Conservation (phyloP, 2,329 filamentous ascomycete genomes). For the Coniosporium uncinatum region DNA sequence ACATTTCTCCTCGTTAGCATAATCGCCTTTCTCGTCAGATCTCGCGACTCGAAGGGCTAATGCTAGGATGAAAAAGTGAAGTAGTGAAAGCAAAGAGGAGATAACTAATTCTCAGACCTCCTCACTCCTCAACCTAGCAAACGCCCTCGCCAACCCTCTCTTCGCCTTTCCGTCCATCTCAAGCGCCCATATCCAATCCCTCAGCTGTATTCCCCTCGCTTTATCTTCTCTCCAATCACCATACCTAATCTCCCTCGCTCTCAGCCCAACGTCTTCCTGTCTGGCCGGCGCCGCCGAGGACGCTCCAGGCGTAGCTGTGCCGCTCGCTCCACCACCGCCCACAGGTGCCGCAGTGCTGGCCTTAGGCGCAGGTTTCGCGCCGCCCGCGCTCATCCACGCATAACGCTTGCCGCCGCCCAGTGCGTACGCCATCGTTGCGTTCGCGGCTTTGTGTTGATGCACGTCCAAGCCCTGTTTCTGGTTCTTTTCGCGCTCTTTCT, state of each 20-base stretch:
- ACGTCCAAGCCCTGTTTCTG: constrained; percentile 73
- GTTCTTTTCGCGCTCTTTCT: constrained; percentile 81
- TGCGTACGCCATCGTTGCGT: constrained; percentile 75
- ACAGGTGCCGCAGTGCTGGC: not conserved
- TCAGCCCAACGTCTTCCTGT: constrained; percentile 10
- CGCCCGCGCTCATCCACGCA: constrained; percentile 62
- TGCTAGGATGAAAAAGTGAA: no score
- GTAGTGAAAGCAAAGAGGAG: no score
- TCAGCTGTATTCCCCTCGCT: not conserved
- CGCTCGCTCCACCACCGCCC: constrained; percentile 14
- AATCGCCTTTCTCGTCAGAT: no score
- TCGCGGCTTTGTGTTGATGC: constrained; percentile 75
- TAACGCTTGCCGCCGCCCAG: constrained; percentile 68
- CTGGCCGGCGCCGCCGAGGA: constrained; percentile 17
- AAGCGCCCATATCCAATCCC: not conserved
- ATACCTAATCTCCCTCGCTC: constrained; percentile 24
- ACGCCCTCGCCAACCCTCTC: not conserved
- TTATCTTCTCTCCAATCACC: constrained; percentile 11
- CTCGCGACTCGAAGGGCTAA: no score
- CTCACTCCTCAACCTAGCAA: not conserved
- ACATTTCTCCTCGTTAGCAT: no score
- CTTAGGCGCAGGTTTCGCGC: no score
- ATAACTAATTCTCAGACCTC: no score
- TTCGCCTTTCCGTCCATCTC: not conserved
- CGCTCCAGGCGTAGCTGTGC: constrained; percentile 18